Evolutionary conservation across 345 rosid species (phyloP).

Genomic region (Luvunga scandens): DNA sequence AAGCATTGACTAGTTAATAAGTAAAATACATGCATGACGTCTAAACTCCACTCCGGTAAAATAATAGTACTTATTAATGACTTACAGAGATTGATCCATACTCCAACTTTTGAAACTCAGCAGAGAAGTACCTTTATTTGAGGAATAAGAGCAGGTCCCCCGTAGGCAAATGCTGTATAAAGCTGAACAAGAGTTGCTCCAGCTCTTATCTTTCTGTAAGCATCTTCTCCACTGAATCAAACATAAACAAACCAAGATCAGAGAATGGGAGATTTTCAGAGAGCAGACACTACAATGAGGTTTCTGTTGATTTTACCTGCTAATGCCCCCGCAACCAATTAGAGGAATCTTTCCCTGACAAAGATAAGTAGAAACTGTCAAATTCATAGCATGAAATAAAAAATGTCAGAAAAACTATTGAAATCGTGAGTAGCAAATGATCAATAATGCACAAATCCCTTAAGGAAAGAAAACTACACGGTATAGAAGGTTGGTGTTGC

Average conservation of each 20-base stretch:
- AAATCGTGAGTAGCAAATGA: not conserved
- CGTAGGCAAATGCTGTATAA: slow-evolving; percentile 90
- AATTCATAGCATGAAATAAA: not conserved
- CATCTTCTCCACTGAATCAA: slow-evolving; percentile 87
- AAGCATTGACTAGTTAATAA: not conserved
- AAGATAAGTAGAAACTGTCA: slow-evolving; percentile 16
- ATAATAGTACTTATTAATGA: not conserved
- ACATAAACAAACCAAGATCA: not conserved
- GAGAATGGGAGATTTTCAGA: not conserved
- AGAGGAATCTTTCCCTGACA: slow-evolving; percentile 88
- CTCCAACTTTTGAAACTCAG: not conserved
- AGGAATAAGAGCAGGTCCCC: slow-evolving; percentile 96
- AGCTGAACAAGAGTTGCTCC: slow-evolving; percentile 98
- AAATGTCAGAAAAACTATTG: not conserved
- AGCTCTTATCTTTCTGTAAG: slow-evolving; percentile 86
- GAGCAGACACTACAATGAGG: not conserved
- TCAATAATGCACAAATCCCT: not conserved
- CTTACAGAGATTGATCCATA: not conserved
- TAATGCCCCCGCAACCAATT: slow-evolving; percentile 90
- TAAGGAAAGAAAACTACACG: not conserved
- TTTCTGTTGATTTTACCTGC: slow-evolving; percentile 51
- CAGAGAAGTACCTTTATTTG: slow-evolving; percentile 62
- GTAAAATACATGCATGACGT: not conserved
- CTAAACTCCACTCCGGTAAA: not conserved
- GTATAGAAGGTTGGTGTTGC: not conserved